Base-by-base conservation (phyloP, 2,329 filamentous ascomycete species). In the Cephalotrichum gorgonifer region DNA sequence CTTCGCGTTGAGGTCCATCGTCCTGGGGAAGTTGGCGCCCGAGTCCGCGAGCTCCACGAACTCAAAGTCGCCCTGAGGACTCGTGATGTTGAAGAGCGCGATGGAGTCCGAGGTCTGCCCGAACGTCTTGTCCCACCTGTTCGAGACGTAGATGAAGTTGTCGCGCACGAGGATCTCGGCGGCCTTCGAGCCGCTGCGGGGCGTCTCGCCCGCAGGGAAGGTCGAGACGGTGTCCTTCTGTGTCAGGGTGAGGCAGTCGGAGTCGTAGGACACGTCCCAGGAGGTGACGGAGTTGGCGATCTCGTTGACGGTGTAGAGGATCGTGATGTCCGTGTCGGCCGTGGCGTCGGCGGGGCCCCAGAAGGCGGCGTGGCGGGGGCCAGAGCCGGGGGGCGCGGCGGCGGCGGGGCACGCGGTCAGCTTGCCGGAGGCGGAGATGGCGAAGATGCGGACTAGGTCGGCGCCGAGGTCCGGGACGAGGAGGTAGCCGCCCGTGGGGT, bases 61-160 rank as follows among this genome's bases (percentile, higher is more conserved):
- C 0, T 55, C 59, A 14, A 84, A 60, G 0, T 61, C 68, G 12
- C 79, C 79, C 17, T 74, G 64, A 1, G 60, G 54, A 1, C 60
- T 31, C 47, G 70, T 60, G 49, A 80, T 70, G 2, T 62, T 50
- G 60, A 74, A 82, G 1, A 71, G 75, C 1, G 73, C 71, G 22
- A 83, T 62, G 0, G 79, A 77, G 60, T 81, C 78, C 39, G 76
- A 70, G 43, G 72, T 61, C 3, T 65, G 54, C n/a, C 67, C 65
- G 60, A 81, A 83, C 2, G 75, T 70, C 52, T 74, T 67, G 59
- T 81, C 79, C 53, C 77, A 75, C 50, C 82, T 74, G 67, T 85
- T 85, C 15, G 75, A 74, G 8, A 74, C 74, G 59, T 83, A 73
- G 39, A 84, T 56, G 61, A 76, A 81, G 54, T 73, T 71, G 55